Evolutionary conservation across 2,329 filamentous ascomycete species (phyloP).

Genomic region (Lecanoromycetidae sp.): DNA sequence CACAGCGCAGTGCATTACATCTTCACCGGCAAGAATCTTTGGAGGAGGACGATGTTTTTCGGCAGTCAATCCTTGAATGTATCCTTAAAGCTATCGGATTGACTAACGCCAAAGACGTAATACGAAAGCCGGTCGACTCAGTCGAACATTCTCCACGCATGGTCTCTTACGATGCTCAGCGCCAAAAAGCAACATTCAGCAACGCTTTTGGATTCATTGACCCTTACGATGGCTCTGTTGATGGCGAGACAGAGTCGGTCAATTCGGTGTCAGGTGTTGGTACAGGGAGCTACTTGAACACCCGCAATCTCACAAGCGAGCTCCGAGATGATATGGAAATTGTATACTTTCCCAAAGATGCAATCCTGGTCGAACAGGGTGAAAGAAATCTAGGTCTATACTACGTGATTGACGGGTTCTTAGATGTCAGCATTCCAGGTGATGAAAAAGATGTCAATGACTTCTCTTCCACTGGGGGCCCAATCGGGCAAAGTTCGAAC

Average conservation of each 20-base stretch:
- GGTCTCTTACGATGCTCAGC: constrained; percentile 68
- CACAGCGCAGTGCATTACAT: constrained; percentile 21
- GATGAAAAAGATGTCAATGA: constrained; percentile 42
- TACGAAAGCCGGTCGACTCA: constrained; percentile 55
- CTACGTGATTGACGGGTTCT: constrained; percentile 93
- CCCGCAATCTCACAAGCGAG: constrained; percentile 59
- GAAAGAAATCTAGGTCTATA: constrained; percentile 94
- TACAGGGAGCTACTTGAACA: constrained; percentile 50
- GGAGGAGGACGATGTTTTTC: constrained; percentile 79
- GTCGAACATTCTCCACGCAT: constrained; percentile 75
- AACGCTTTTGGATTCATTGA: constrained; percentile 91
- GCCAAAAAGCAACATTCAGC: constrained; percentile 66
- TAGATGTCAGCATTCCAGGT: constrained; percentile 79
- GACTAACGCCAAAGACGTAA: constrained; percentile 51
- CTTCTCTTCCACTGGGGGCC: constrained; percentile 21
- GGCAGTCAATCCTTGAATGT: constrained; percentile 82
- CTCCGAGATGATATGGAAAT: constrained; percentile 90
- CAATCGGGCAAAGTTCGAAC: constrained; percentile 21
- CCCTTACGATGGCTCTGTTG: constrained; percentile 60
- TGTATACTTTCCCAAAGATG: constrained; percentile 90
- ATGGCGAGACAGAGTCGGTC: constrained; percentile 79
- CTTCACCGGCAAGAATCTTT: constrained; percentile 65
- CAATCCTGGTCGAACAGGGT: constrained; percentile 88
- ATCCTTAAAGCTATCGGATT: constrained; percentile 91
- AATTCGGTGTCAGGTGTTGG: constrained; percentile 55